Conservation (phyloP, 139 green algal species). For the Micractinium sp. region DNA sequence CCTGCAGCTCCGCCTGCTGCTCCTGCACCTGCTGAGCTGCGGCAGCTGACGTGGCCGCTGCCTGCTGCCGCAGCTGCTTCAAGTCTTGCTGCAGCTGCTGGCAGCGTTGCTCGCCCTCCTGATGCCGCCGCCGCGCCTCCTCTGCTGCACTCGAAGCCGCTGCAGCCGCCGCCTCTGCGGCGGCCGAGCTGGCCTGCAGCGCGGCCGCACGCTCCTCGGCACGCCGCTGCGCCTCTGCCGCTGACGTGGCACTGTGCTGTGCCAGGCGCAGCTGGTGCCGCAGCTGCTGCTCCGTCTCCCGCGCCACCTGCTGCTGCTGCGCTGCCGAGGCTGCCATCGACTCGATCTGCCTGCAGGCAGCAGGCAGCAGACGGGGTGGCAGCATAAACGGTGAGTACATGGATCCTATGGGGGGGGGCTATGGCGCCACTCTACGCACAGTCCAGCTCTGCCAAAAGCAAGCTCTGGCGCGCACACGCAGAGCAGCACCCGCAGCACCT, state of each 20-base stretch:
- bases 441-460: not conserved
- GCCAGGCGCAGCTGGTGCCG: conserved; percentile 34
- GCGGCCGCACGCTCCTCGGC: not conserved
- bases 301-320: conserved; percentile 42
- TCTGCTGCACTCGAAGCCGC: conserved; percentile 20
- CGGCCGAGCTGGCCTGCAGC: not conserved
- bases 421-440: not conserved
- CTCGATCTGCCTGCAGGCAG: conserved; percentile 59
- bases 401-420: no score
- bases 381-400: no score
- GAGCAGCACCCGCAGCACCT: not conserved
- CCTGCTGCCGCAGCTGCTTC: conserved; percentile 14
- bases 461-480: not conserved
- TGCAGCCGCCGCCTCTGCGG: conserved; percentile 25
- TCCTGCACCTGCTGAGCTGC: not conserved
- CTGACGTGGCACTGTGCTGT: conserved; percentile 18
- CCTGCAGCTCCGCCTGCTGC: conserved; percentile 36
- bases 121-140: conserved; percentile 15
- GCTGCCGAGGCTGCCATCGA: conserved; percentile 46
- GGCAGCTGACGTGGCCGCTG: not conserved
- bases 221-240: conserved; percentile 31
- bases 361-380: not conserved
- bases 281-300: conserved; percentile 49
- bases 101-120: conserved; percentile 16
- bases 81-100: conserved; percentile 34